Conservation (phyloP, 129 eudicot species). For the Artemisia annua region DNA sequence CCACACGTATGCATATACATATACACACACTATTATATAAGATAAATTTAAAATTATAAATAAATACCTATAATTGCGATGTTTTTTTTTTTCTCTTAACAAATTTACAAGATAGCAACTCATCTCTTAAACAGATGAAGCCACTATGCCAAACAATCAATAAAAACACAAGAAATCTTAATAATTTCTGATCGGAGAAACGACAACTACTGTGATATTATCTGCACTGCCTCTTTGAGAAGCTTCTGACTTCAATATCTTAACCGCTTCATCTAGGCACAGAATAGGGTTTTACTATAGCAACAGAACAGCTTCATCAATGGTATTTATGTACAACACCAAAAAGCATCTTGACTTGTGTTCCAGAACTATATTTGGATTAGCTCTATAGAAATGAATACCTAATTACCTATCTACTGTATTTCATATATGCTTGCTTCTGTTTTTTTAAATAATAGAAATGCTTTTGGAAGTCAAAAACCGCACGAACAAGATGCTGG, state of each 20-base stretch:
- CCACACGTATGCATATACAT: too few relatives aligned
- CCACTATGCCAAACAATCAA: not conserved
- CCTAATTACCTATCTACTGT: too few relatives aligned
- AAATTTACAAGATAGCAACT: not conserved
- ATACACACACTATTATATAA: slow-evolving; percentile 4
- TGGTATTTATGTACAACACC: slow-evolving; percentile 65
- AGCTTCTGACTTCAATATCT: slow-evolving; percentile 75
- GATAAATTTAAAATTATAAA: slow-evolving; percentile 1
- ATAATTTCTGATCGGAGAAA: not conserved
- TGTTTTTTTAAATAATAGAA: not conserved
- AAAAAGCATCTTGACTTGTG: slow-evolving; percentile 42
- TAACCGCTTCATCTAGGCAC: slow-evolving; percentile 82
- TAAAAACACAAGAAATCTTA: not conserved
- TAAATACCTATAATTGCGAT: not conserved
- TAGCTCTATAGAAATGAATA: too few relatives aligned
- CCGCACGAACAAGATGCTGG: slow-evolving; percentile 2
- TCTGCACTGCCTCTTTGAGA: slow-evolving; percentile 68
- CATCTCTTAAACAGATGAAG: too few relatives aligned
- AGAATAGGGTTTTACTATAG: slow-evolving; percentile 60
- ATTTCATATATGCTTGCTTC: too few relatives aligned
- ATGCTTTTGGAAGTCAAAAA: slow-evolving; percentile 5
- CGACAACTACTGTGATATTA: slow-evolving; percentile 25
- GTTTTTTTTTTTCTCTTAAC: not conserved
- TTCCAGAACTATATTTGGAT: too few relatives aligned
- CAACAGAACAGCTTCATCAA: slow-evolving; percentile 94